Conservation (phyloP, 257 asterid genomes). For the Leonotis leonurus region DNA sequence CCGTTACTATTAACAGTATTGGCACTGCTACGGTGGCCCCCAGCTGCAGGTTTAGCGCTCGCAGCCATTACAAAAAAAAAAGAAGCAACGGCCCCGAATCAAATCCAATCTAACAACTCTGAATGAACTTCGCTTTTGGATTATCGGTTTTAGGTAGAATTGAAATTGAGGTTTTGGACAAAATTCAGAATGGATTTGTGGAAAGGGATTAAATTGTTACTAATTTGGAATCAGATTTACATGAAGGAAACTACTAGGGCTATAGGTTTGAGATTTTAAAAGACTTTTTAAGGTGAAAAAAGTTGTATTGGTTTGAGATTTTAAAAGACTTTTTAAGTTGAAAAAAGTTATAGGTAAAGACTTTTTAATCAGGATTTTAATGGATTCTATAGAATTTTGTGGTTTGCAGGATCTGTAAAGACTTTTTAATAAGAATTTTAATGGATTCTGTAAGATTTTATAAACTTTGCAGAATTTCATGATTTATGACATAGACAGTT, state of each 20-base stretch:
- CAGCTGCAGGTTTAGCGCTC: slow-evolving; percentile 68
- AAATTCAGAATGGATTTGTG: neutral
- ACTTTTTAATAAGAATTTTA: too few relatives aligned
- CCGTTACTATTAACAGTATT: slow-evolving; percentile 25
- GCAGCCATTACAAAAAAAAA: slow-evolving; percentile 91
- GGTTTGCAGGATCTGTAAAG: too few relatives aligned
- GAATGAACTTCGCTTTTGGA: neutral
- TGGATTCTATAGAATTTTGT: too few relatives aligned
- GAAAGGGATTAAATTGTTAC: neutral
- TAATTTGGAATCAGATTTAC: slow-evolving; percentile 19
- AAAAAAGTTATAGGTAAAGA: too few relatives aligned
- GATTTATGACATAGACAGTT: too few relatives aligned
- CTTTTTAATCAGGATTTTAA: too few relatives aligned
- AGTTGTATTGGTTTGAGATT: too few relatives aligned
- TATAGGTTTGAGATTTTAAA: too few relatives aligned
- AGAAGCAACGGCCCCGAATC: neutral
- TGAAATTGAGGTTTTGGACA: slow-evolving; percentile 2
- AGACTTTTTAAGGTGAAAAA: too few relatives aligned
- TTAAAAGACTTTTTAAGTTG: too few relatives aligned
- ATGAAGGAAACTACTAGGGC: slow-evolving; percentile 5
- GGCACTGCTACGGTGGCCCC: slow-evolving; percentile 29
- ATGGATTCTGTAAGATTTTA: too few relatives aligned
- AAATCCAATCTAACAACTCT: neutral
- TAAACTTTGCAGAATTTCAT: too few relatives aligned
- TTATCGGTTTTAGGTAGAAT: slow-evolving; percentile 2